phyloP scores from a whole-genome alignment of 129 eudicot genomes.

The Oenanthe sinensis region DNA sequence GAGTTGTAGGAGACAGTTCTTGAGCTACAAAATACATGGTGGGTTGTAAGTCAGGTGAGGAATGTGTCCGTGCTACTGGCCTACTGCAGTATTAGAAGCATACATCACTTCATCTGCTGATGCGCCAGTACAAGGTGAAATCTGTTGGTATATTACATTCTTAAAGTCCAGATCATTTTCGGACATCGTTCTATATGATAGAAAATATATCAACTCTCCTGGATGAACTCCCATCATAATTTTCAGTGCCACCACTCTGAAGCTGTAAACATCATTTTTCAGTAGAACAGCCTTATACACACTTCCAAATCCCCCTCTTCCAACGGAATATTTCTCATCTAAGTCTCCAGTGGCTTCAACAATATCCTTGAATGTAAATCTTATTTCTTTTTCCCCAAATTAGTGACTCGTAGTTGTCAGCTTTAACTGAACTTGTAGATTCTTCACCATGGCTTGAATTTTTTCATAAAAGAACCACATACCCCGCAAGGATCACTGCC shows the following conservation, averaged over 20 bases:
- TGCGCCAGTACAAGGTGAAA: slow-evolving; percentile 43
- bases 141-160: slow-evolving; percentile 56
- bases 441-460: too few species aligned
- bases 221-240: slow-evolving; percentile 87
- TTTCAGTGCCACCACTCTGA: slow-evolving; percentile 66
- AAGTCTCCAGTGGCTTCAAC: too few species aligned
- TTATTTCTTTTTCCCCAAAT: too few species aligned
- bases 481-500: too few species aligned
- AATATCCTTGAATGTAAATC: too few species aligned
- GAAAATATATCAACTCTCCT: slow-evolving; percentile 43
- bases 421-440: too few species aligned
- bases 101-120: slow-evolving; percentile 38
- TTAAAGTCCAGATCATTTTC: slow-evolving; percentile 26
- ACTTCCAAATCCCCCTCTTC: too few species aligned
- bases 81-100: slow-evolving; percentile 42
- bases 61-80: slow-evolving; percentile 27
- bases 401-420: too few species aligned
- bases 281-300: slow-evolving; percentile 12
- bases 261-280: slow-evolving; percentile 87
- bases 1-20: slow-evolving; percentile 44
- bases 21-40: slow-evolving; percentile 63
- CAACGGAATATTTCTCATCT: too few species aligned
- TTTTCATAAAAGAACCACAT: too few species aligned
- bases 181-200: slow-evolving; percentile 11
- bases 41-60: slow-evolving; percentile 52